A percentile compares a stretch with the other conserved stretches of the same genome.
Evolutionary conservation across 352 stramenopile species (phyloP).

Genomic region (Globisporangium camurandrum): DNA sequence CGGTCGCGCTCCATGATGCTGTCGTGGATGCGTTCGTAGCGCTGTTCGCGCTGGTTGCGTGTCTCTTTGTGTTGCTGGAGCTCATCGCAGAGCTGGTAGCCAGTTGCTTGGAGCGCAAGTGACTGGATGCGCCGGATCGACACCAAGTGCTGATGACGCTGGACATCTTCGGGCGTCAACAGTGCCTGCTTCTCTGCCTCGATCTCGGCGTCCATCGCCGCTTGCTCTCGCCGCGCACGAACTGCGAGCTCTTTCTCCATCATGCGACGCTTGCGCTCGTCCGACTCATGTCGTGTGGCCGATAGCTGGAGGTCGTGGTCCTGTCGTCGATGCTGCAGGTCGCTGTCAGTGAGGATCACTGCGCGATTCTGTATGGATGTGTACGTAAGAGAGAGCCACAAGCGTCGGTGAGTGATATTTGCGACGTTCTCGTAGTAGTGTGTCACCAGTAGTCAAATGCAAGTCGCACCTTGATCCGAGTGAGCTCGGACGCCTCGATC

Average conservation of each 20-base stretch:
- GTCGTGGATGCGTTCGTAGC: constrained; percentile 66
- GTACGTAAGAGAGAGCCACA: neutral
- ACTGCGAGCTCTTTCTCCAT: constrained; percentile 73
- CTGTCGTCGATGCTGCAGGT: constrained; percentile 25
- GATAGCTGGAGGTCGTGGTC: constrained; percentile 34
- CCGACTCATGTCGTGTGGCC: constrained; percentile 38
- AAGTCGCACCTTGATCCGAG: constrained; percentile 39
- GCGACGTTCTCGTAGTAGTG: too few relatives aligned
- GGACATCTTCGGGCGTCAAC: constrained; percentile 55
- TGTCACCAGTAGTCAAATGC: too few relatives aligned
- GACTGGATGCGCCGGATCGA: constrained; percentile 65
- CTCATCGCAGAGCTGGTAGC: constrained; percentile 58
- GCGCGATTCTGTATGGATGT: constrained; percentile 22
- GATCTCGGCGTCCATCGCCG: constrained; percentile 63
- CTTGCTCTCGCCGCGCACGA: constrained; percentile 53
- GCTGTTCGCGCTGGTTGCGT: constrained; percentile 29
- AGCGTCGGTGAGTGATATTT: neutral
- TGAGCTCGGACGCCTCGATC: constrained; percentile 24
- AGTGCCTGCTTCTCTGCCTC: constrained; percentile 53
- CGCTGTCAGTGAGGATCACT: constrained; percentile 51
- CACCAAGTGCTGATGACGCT: constrained; percentile 48
- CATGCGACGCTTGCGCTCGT: constrained; percentile 69
- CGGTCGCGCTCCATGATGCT: constrained; percentile 70
- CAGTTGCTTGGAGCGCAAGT: constrained; percentile 49
- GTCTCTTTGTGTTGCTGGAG: constrained; percentile 37